These are phyloP conservation scores for Tephrocybe sp. DNA, from an alignment of 768 basidiomycete species.

Conservation along the genomic window DNA sequence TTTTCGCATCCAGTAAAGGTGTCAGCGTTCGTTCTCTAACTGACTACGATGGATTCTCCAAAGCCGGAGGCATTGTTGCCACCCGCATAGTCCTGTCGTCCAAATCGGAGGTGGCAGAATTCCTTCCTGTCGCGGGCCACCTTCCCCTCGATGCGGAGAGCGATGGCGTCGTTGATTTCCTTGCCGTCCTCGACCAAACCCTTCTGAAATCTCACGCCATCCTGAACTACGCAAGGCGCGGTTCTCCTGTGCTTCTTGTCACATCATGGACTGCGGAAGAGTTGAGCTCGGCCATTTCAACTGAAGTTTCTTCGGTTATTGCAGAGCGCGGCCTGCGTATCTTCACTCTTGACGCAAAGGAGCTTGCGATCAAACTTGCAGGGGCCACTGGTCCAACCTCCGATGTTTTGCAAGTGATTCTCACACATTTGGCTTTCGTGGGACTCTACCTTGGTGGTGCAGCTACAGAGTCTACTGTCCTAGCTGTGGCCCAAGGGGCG, in stretches of 20 bases:
- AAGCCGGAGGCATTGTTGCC: conserved; percentile 64
- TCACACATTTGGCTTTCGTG: conserved; percentile 79
- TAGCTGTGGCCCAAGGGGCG: conserved; percentile 45
- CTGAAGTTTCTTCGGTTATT: conserved; percentile 44
- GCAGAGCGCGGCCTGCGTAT: conserved; percentile 51
- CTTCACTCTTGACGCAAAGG: conserved; percentile 58
- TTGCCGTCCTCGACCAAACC: conserved; percentile 70
- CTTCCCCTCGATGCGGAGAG: conserved; percentile 53
- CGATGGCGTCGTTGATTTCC: conserved; percentile 59
- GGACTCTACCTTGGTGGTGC: conserved; percentile 73
- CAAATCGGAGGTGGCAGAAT: conserved; percentile 30
- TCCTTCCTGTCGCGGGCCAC: conserved; percentile 50
- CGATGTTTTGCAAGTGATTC: conserved; percentile 48
- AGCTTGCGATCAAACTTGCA: conserved; percentile 42
- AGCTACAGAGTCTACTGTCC: conserved; percentile 52
- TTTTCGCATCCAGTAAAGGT: conserved; percentile 50
- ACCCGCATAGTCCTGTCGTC: conserved; percentile 67
- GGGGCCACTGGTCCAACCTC: conserved; percentile 29
- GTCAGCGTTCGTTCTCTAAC: conserved; percentile 61
- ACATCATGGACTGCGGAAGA: conserved; percentile 79
- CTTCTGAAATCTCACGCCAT: conserved; percentile 79
- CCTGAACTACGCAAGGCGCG: conserved; percentile 60
- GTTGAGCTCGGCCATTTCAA: conserved; percentile 62
- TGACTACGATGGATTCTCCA: conserved; percentile 75
- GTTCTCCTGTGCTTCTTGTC: conserved; percentile 69